phyloP scores from a whole-genome alignment of 306 rosid genomes.

The Spatholobus suberectus region DNA sequence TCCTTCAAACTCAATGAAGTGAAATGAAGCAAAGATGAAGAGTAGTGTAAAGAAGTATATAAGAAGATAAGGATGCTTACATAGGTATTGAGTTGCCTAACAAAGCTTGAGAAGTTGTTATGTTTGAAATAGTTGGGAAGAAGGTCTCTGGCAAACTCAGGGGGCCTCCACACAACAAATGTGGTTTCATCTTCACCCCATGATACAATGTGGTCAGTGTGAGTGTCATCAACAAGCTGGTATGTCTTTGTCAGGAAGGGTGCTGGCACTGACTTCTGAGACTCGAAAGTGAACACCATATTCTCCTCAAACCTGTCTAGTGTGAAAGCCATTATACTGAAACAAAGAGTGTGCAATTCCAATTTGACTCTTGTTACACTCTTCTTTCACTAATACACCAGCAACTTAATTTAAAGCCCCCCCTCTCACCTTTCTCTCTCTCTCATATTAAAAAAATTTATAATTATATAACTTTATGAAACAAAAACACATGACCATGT shows the following conservation, averaged over 20 bases:
- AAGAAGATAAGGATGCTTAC: slow-evolving; percentile 39
- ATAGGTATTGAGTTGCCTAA: slow-evolving; percentile 75
- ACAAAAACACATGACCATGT: slow-evolving; percentile 44
- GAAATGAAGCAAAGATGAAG: neutral
- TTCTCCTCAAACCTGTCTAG: slow-evolving; percentile 48
- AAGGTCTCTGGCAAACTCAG: slow-evolving; percentile 70
- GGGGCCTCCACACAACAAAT: slow-evolving; percentile 74
- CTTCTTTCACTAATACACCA: neutral
- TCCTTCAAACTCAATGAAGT: neutral
- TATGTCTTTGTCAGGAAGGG: slow-evolving; percentile 74
- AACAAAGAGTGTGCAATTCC: neutral
- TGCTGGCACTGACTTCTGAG: slow-evolving; percentile 59
- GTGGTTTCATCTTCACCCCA: slow-evolving; percentile 66
- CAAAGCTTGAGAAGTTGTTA: slow-evolving; percentile 83
- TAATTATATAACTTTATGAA: slow-evolving; percentile 40
- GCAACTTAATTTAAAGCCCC: slow-evolving; percentile 12
- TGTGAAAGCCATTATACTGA: slow-evolving; percentile 41
- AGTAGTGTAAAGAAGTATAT: neutral
- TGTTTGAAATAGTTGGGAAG: slow-evolving; percentile 81
- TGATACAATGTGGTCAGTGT: slow-evolving; percentile 70
- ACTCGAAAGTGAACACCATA: slow-evolving; percentile 46
- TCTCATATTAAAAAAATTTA: neutral
- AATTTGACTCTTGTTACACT: slow-evolving; percentile 24
- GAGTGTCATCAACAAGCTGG: slow-evolving; percentile 70
- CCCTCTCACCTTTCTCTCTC: slow-evolving; percentile 29